These are phyloP conservation scores for Clarireedia homoeocarpa DNA, from an alignment of 2,329 filamentous ascomycete species.

Conservation along the genomic window DNA sequence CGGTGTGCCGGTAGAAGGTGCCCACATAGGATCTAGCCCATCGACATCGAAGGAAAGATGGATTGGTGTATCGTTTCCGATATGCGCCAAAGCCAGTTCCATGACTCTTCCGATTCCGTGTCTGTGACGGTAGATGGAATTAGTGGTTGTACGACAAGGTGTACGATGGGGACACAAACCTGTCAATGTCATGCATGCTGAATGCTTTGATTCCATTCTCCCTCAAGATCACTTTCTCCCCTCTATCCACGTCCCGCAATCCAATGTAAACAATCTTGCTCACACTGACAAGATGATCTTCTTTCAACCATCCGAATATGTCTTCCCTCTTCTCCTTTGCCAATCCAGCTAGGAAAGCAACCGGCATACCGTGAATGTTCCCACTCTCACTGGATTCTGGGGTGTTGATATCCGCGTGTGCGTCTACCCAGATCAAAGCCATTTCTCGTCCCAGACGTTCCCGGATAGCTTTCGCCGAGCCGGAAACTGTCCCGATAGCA, in stretches of 20 bases:
- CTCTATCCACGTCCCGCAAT: slow-evolving; percentile 83
- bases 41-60: slow-evolving; percentile 97
- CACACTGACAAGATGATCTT: slow-evolving; percentile 60
- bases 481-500: slow-evolving; percentile 86
- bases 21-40: slow-evolving; percentile 91
- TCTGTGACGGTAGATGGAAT: slow-evolving; percentile 39
- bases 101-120: slow-evolving; percentile 93
- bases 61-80: slow-evolving; percentile 89
- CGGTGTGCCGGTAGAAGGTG: slow-evolving; percentile 89
- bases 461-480: slow-evolving; percentile 75
- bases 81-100: slow-evolving; percentile 96
- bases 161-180: slow-evolving; percentile 40
- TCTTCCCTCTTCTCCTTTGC: slow-evolving; percentile 68
- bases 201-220: slow-evolving; percentile 93
- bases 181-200: slow-evolving; percentile 96
- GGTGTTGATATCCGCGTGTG: slow-evolving; percentile 95
- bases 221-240: slow-evolving; percentile 84
- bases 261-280: slow-evolving; percentile 96
- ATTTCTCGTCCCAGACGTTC: slow-evolving; percentile 78
- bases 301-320: slow-evolving; percentile 82
- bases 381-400: slow-evolving; percentile 84
- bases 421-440: slow-evolving; percentile 97
- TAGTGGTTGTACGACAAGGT: background rate
- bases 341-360: slow-evolving; percentile 82
- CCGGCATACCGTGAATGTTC: slow-evolving; percentile 97